Evolutionary conservation across 108 stramenopile species (phyloP).

Genomic region (Nannochloropsis granulata): DNA sequence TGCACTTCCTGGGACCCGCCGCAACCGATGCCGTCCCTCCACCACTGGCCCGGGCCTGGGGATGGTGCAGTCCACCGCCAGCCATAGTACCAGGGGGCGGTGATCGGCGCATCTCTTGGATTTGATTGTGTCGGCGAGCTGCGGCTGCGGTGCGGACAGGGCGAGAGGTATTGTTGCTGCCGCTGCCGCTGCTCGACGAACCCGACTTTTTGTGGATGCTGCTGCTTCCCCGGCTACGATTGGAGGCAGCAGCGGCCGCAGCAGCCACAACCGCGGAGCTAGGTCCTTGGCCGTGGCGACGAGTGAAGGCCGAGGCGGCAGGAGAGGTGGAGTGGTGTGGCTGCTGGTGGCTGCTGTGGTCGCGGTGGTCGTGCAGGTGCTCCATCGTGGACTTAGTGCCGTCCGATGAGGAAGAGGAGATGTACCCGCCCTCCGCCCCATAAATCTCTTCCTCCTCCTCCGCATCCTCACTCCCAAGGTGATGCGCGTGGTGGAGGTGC

Average conservation of each 20-base stretch:
- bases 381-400: background rate
- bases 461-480: background rate
- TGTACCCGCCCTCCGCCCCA: background rate
- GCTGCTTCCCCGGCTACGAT: background rate
- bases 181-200: background rate
- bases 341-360: background rate
- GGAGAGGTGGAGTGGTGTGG: background rate
- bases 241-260: background rate
- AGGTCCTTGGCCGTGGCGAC: background rate
- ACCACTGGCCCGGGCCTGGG: background rate
- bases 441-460: background rate
- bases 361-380: background rate
- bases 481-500: background rate
- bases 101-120: background rate
- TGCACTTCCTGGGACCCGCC: constrained; percentile 43
- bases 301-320: background rate
- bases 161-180: background rate
- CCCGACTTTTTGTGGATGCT: background rate
- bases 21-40: background rate
- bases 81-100: background rate
- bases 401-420: background rate
- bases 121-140: background rate
- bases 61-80: background rate
- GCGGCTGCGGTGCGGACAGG: background rate
- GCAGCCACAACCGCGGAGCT: background rate